A percentile compares a stretch with the other conserved stretches of the same genome.
Conservation (phyloP, 192 early-diverging fungal species). For the Coemansia sp. region DNA sequence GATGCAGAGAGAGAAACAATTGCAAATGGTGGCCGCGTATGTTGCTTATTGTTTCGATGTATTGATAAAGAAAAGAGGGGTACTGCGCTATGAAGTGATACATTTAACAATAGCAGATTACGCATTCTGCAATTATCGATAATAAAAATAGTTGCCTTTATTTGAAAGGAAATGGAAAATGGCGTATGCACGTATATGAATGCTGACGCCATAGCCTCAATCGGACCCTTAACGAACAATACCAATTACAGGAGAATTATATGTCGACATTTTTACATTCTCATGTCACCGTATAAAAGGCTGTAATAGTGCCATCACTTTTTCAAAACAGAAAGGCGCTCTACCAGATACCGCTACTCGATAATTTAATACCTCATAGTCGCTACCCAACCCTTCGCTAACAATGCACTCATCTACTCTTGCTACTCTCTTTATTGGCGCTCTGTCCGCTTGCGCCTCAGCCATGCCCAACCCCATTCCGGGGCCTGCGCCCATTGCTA, state of each 20-base stretch:
- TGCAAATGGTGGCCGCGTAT: background rate
- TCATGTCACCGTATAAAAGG: background rate
- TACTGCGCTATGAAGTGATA: background rate
- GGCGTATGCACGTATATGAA: background rate
- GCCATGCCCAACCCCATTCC: constrained; percentile 11
- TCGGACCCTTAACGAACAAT: background rate
- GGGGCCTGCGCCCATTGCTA: constrained; percentile 7
- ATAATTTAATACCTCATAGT: background rate
- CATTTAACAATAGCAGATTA: background rate
- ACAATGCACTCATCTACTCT: background rate
- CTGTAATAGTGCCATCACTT: background rate
- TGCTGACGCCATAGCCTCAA: background rate
- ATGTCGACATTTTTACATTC: background rate
- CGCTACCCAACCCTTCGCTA: background rate
- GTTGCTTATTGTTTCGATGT: background rate
- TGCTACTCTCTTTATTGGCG: constrained; percentile 1
- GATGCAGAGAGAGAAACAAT: background rate
- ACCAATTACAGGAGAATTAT: background rate
- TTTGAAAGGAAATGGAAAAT: background rate
- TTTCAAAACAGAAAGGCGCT: background rate
- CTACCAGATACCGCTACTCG: background rate
- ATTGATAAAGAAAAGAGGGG: background rate
- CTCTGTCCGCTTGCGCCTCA: background rate
- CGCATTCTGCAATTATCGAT: background rate
- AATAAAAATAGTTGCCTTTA: background rate